Evolutionary conservation across 768 basidiomycete genomes (phyloP), one percentile per base, ranked within the genome.

Genomic region (Calocybe indica): DNA sequence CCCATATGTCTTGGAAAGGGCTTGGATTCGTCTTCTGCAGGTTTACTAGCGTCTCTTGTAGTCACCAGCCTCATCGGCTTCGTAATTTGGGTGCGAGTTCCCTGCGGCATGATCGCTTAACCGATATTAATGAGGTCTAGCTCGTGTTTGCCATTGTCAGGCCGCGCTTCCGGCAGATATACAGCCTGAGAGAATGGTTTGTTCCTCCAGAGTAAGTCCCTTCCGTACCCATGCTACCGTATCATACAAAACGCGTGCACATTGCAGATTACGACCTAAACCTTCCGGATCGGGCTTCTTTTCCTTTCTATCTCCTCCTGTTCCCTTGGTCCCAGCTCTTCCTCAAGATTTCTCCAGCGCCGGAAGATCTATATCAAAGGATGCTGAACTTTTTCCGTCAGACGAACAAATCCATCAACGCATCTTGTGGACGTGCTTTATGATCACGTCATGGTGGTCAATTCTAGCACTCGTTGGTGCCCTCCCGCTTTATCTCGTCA

Each of bases 171-270:
- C 77, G 85, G 47, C 83, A 88, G 67, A 58, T 90, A 10, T 90
- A 88, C 55, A 83, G 69, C 13, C 60, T 83, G 41, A 69, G 87
- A 57, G 85, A 88, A 58, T 90, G 87, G 87, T 90, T 90, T 61
- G 74, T 83, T 11, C 79, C 76, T 40, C 76, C 72, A 63, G 76
- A 78, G 85, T 89, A 59, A 65, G 82, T 73, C 2, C 43, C 13
- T n/a, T 13, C 12, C 5, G 38, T 43, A 15, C 14, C 14, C n/a
- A n/a, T 13, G 11, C 37, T 43, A 42, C 36, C 41, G n/a, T 37
- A 46, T 10, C 49, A 48, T 52, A 59, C 43, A 60, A 46, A 38
- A 14, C 14, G n/a, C 15, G 46, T 34, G 40, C 30, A 40, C 45
- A 41, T 29, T 40, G 30, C 46, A 88, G 85, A 43, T 63, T 81